These are phyloP conservation scores for Penicillium pancosmium DNA, from an alignment of 495 filamentous ascomycete genomes.

Conservation along the genomic window DNA sequence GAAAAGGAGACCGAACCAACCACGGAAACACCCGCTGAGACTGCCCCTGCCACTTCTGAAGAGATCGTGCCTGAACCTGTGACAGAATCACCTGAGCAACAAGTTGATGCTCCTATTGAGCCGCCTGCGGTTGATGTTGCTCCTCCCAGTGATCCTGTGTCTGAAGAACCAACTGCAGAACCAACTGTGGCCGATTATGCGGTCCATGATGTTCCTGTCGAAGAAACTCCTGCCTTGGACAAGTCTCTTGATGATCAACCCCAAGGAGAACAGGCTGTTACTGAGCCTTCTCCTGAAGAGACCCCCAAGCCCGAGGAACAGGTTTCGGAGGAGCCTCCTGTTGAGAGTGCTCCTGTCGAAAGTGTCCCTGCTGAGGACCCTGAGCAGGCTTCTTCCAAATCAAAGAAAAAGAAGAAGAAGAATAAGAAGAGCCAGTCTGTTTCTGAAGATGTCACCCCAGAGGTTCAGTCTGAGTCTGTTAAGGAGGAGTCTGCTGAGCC, in stretches of 20 bases:
- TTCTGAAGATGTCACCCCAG: constrained; percentile 10
- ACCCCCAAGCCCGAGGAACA: background rate
- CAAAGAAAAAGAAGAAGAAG: constrained; percentile 36
- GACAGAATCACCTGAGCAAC: background rate
- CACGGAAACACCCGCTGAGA: background rate
- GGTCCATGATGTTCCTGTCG: background rate
- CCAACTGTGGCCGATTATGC: background rate
- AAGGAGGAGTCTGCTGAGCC: constrained; percentile 6
- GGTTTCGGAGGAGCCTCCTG: constrained; percentile 3
- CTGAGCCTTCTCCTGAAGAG: constrained; percentile 14
- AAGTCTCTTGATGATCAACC: constrained; percentile 7
- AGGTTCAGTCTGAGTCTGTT: constrained; percentile 7
- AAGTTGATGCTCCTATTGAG: background rate
- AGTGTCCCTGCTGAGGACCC: constrained; percentile 2
- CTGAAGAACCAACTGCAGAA: background rate
- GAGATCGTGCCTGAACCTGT: background rate
- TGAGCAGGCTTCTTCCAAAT: constrained; percentile 12
- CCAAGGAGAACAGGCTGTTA: background rate
- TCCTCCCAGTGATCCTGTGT: background rate
- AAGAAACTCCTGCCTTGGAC: constrained; percentile 2
- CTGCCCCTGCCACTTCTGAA: background rate
- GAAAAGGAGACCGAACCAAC: background rate
- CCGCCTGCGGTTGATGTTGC: background rate
- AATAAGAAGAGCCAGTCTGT: constrained; percentile 40
- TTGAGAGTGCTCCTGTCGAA: background rate